A percentile compares a stretch with the other conserved stretches of the same genome.
Evolutionary conservation across 1,284 basidiomycete species (phyloP).

Genomic region (Pholiota adiposa): DNA sequence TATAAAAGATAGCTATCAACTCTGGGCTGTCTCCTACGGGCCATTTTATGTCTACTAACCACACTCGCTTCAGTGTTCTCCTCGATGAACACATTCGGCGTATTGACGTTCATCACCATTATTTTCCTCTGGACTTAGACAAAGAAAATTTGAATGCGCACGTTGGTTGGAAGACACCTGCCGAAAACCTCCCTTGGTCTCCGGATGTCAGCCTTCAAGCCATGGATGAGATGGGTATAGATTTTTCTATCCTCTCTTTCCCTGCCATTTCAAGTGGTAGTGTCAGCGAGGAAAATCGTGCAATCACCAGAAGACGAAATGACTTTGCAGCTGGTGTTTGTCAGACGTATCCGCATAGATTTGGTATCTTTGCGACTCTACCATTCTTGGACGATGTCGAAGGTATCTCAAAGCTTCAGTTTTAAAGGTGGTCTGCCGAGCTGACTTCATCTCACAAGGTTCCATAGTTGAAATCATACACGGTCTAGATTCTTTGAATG

Average conservation of each 20-base stretch:
- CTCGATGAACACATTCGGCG: conserved; percentile 31
- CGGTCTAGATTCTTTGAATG: conserved; percentile 59
- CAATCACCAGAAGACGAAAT: conserved; percentile 52
- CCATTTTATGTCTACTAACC: background rate
- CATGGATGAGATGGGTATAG: conserved; percentile 62
- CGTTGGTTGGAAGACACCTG: conserved; percentile 63
- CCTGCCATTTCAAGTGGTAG: conserved; percentile 56
- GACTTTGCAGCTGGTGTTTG: conserved; percentile 50
- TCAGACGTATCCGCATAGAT: conserved; percentile 50
- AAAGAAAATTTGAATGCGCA: conserved; percentile 47
- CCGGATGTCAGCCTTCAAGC: conserved; percentile 55
- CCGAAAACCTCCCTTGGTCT: conserved; percentile 68
- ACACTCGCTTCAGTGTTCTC: conserved; percentile 2
- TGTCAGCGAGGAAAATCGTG: conserved; percentile 45
- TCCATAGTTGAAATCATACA: conserved; percentile 59
- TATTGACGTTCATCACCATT: conserved; percentile 77
- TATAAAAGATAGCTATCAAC: background rate
- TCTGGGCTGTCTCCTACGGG: background rate
- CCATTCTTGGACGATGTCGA: conserved; percentile 62
- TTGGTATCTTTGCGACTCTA: conserved; percentile 69
- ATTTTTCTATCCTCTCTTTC: conserved; percentile 65
- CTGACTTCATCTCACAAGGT: conserved; percentile 37
- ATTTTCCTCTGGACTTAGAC: conserved; percentile 55
- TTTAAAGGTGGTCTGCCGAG: background rate
- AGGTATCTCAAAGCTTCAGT: conserved; percentile 41